Percentiles rank a stretch among this genome's conserved stretches.
Conservation (phyloP, 345 rosid species). For the Ceriops decandra region DNA sequence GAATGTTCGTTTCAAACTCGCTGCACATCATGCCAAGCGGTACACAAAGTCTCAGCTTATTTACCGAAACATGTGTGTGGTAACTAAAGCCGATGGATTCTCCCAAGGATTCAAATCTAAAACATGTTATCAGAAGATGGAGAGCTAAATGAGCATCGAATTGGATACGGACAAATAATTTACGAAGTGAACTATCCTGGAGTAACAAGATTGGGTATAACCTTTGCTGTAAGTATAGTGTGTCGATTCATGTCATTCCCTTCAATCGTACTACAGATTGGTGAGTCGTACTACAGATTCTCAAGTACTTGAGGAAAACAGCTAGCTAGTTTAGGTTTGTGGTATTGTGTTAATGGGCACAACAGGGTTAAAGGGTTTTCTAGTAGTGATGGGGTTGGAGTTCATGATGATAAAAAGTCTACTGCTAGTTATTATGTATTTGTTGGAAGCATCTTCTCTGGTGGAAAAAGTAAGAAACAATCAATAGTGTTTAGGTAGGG, state of each 20-base stretch:
- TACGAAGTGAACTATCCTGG: not conserved
- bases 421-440: not conserved
- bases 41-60: slow-evolving; percentile 19
- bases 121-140: not conserved
- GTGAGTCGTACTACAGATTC: too few species aligned
- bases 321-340: not conserved
- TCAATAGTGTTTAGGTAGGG: accelerated
- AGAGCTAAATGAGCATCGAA: not conserved
- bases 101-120: not conserved
- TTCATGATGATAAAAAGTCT: not conserved
- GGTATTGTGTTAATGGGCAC: not conserved
- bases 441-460: not conserved
- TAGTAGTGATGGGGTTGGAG: not conserved
- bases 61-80: not conserved
- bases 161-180: not conserved
- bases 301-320: not conserved
- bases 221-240: not conserved
- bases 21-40: too few species aligned
- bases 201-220: not conserved
- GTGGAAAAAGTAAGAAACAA: not conserved
- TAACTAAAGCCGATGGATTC: not conserved
- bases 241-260: not conserved
- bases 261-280: not conserved
- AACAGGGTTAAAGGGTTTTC: too few species aligned
- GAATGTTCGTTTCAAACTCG: too few species aligned